These are phyloP conservation scores for Hymenoscyphus occultus DNA, from an alignment of 2,329 filamentous ascomycete species.

Conservation along the genomic window DNA sequence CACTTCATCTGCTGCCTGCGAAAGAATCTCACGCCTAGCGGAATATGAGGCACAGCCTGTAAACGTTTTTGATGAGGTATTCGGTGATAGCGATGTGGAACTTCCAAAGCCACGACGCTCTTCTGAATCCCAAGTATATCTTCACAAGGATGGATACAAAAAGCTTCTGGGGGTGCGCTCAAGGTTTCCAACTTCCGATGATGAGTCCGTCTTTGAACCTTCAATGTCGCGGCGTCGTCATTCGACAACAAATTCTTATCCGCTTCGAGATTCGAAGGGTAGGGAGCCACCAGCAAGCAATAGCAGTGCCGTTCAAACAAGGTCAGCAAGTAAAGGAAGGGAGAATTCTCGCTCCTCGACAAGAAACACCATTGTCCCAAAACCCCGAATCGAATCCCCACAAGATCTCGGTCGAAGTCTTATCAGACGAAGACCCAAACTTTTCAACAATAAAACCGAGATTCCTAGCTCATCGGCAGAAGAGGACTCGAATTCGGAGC, in stretches of 20 bases:
- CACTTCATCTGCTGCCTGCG: neutral
- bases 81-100: neutral
- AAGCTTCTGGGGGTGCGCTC: neutral
- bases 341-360: neutral
- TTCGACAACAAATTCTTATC: neutral
- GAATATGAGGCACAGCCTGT: neutral
- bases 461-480: neutral
- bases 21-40: neutral
- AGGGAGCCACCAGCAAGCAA: neutral
- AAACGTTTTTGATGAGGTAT: neutral
- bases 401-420: neutral
- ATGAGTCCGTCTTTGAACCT: slow-evolving; percentile 4
- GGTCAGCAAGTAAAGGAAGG: neutral
- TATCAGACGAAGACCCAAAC: neutral
- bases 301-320: neutral
- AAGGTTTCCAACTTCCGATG: slow-evolving; percentile 4
- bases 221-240: neutral
- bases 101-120: slow-evolving; percentile 1
- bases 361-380: neutral
- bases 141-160: neutral
- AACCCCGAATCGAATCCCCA: neutral
- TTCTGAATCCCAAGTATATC: neutral
- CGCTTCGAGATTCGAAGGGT: neutral
- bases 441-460: neutral
- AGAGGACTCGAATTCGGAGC: neutral